Base-by-base conservation (phyloP, 1,284 basidiomycete genomes). In the Gymnopus androsaceus region DNA sequence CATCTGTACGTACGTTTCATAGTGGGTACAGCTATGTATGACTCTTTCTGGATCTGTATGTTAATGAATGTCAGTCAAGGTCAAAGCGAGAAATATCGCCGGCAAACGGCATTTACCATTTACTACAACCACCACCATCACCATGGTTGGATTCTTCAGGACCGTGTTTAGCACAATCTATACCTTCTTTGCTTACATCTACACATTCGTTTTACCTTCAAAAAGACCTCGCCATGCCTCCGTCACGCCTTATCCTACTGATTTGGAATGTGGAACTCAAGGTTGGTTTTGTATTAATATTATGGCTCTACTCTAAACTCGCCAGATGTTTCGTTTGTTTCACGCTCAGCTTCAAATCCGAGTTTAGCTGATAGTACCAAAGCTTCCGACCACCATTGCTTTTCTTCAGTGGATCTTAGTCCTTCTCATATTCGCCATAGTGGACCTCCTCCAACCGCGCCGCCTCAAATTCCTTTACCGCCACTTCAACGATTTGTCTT, bases 121-220 rank as follows among this genome's bases (percentile, higher is more conserved):
- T 41, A n/a, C 17, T 15, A 49, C 53, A 15, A 44, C 27, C 52
- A 49, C 30, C 53, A 34, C 46, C 2, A 12, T 34, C 40, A 33
- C 17, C 48, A 51, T 45, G 48, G 19, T 28, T 25, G 27, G 12
- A 15, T 49, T 34, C 21, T 17, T 49, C 15, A 38, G 34, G 6
- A 31, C 30, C 42, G 36, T 45, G 8, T 36, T 50, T 6, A 27
- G 45, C 48, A 51, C 37, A 31, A 45, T 56, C 25, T 56, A 56
- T 48, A 56, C 54, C 23, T 44, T 56, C 54, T 56, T 56, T 56
- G 19, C 23, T 12, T 38, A 50, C 23, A 17, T 51, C n/a, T 56
- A 50, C 31, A 56, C 54, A 23, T 41, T 56, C 48, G 4, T 56
- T 46, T 56, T 34, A 23, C 19, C 30, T 34, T 34, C 54, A 2